phyloP scores from a whole-genome alignment of 2,329 filamentous ascomycete species.

The Aspergillus sp. region DNA sequence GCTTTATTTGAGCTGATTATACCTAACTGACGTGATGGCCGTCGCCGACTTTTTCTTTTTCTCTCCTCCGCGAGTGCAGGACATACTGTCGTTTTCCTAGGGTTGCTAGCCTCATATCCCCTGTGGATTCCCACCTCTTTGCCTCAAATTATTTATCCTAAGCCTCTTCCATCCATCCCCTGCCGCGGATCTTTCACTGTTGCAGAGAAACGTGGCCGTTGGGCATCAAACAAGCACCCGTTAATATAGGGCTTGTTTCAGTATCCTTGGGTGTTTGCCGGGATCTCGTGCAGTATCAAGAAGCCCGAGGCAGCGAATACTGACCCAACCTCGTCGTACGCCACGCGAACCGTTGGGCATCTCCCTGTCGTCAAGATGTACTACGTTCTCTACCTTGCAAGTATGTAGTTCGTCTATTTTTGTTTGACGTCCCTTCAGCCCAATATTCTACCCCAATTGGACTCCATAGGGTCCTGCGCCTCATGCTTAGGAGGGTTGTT shows the following conservation, averaged over 20 bases:
- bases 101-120: conserved; percentile 15
- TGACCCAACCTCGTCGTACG: conserved; percentile 20
- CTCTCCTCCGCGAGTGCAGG: conserved; percentile 13
- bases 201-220: conserved; percentile 21
- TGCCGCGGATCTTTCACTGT: conserved; percentile 11
- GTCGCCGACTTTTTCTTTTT: conserved; percentile 16
- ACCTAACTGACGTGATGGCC: conserved; percentile 23
- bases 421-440: conserved; percentile 2
- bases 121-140: conserved; percentile 10
- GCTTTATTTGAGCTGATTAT: conserved; percentile 30
- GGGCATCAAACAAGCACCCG: conserved; percentile 23
- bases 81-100: conserved; percentile 13
- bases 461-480: neutral
- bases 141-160: conserved; percentile 11
- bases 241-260: conserved; percentile 17
- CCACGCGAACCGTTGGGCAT: conserved; percentile 22
- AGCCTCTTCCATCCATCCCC: conserved; percentile 8
- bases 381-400: conserved; percentile 67
- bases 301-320: conserved; percentile 24
- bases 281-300: conserved; percentile 22
- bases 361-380: conserved; percentile 36
- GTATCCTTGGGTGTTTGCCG: conserved; percentile 16
- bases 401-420: conserved; percentile 55
- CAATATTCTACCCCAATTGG: neutral
- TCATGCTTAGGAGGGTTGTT: neutral